Evolutionary conservation across 805 yeast genomes (phyloP), one percentile per base, ranked within the genome.

Genomic region (Kodamaea nitidulidarum): DNA sequence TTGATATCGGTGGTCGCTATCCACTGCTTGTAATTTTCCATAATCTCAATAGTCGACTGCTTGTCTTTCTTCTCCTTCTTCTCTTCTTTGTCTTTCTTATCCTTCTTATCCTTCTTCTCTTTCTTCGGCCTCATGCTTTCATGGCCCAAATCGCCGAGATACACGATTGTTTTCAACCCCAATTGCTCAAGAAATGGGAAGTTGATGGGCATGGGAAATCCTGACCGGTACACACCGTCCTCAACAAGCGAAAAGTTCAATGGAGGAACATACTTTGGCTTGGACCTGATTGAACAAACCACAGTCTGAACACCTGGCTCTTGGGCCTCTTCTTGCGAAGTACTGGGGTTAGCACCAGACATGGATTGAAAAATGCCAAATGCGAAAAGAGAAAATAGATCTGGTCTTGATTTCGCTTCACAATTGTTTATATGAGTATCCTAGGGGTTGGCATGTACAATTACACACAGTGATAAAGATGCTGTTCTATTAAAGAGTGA

Each of bases 201-300:
- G 63, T 88, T 91, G 46, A 80, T 75, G 0, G 87, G 84, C 68
- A 88, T 85, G 1, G 98, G 98, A 54, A 90, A 95, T 1, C 98
- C 98, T 1, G 95, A 82, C 14, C 98, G 67, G 58, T 90, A 91
- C 9, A 91, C 77, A 5, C 85, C 81, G 41, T 87, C 88, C 43
- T 86, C 96, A 2, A 93, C 96, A 15, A 87, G 76, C 1, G 95
- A 77, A 53, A 91, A 91, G 60, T 88, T 90, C 49, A 93, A 70
- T 1, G 98, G 98, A 4, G 98, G 98, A 1, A 90, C 95, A 36
- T 58, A 58, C 36, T 48, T 54, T 6, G 52, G 52, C 22, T 46
- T 48, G 12, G 52, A n/a, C 27, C n/a, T 20, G 22, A 20, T 20
- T 20, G 7, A 20, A n/a, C n/a, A n/a, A n/a, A n/a, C n/a, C n/a